phyloP scores from a whole-genome alignment of 106 monocot species.

The Phalaenopsis equestris region DNA sequence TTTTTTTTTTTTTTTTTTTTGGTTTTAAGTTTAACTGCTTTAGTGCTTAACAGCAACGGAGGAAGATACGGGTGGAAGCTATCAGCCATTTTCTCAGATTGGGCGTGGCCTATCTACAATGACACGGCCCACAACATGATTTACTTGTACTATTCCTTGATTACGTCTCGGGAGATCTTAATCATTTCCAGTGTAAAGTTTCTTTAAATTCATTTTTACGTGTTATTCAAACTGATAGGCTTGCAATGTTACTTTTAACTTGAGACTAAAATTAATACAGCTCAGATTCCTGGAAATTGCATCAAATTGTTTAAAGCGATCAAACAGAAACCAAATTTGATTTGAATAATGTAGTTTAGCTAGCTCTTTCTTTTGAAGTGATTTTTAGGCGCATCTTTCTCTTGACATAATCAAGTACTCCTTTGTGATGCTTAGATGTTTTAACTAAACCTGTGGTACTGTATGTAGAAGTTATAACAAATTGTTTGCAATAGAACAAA shows the following conservation, averaged over 20 bases:
- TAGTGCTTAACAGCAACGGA: conserved; percentile 21
- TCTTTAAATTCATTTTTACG: background rate
- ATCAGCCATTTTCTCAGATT: conserved; percentile 37
- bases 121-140: conserved; percentile 87
- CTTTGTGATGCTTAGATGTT: no score
- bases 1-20: background rate
- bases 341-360: background rate
- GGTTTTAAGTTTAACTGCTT: background rate
- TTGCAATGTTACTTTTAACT: background rate
- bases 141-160: background rate
- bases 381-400: background rate
- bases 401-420: background rate
- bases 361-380: background rate
- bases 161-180: background rate
- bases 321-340: background rate
- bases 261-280: background rate
- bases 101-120: conserved; percentile 88
- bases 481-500: no score
- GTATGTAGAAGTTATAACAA: no score
- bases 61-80: conserved; percentile 45
- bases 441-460: no score
- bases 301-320: background rate
- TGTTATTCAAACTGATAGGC: background rate
- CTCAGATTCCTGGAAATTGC: background rate
- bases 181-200: background rate